Conservation (phyloP, 1,284 basidiomycete species). For the Apiotrichum sp. region DNA sequence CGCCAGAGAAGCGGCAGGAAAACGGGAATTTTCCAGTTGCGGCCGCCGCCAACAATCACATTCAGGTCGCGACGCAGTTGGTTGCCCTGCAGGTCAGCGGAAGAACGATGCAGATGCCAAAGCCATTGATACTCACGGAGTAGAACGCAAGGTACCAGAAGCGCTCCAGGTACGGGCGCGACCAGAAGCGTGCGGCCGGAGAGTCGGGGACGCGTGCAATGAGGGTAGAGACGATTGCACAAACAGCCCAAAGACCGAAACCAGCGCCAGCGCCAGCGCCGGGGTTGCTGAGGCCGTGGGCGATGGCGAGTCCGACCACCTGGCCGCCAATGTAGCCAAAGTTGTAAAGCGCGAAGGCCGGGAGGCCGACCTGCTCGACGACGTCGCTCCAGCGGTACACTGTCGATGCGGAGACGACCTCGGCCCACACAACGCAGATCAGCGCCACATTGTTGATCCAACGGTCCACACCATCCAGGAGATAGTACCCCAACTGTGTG, state of each 20-base stretch:
- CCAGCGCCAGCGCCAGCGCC: conserved; percentile 19
- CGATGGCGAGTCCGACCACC: conserved; percentile 18
- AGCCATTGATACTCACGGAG: conserved; percentile 9
- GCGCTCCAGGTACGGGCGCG: conserved; percentile 2
- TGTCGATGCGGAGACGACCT: conserved; percentile 18
- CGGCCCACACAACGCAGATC: conserved; percentile 22
- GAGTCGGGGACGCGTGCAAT: conserved; percentile 9
- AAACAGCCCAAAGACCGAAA: conserved; percentile 13
- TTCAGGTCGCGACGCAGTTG: conserved; percentile 25
- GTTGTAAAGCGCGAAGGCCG: conserved; percentile 16
- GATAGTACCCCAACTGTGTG: conserved; percentile 25
- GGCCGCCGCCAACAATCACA: conserved; percentile 17
- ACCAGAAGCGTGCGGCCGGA: conserved; percentile 2
- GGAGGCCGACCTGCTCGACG: conserved; percentile 12
- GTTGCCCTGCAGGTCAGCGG: conserved; percentile 13
- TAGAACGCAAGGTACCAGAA: conserved; percentile 28
- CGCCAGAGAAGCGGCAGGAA: conserved; percentile 22
- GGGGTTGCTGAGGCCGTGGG: conserved; percentile 14
- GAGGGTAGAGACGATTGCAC: conserved; percentile 7
- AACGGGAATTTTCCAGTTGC: conserved; percentile 23
- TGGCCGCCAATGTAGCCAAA: conserved; percentile 17
- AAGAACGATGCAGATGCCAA: background rate
- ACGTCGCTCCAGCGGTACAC: conserved; percentile 21
- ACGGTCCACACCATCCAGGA: conserved; percentile 22
- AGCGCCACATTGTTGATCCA: conserved; percentile 25